Conservation (phyloP, 1,284 basidiomycete species). For the Ceratobasidium sp. region DNA sequence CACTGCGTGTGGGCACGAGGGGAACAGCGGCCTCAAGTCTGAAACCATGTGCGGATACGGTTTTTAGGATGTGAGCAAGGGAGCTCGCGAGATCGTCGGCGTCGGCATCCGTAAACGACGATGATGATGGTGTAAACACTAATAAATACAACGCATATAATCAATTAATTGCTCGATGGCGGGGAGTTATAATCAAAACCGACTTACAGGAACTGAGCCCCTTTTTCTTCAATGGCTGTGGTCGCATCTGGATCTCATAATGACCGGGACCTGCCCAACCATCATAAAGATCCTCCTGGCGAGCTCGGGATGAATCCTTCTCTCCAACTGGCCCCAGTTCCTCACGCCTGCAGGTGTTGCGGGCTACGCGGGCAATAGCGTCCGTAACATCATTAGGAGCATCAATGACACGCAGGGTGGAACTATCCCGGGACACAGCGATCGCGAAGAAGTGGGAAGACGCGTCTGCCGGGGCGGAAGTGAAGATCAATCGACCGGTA, state of each 20-base stretch:
- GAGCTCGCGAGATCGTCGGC: constrained; percentile 37
- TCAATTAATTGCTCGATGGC: constrained; percentile 5
- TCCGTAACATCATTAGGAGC: constrained; percentile 35
- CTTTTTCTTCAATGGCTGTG: constrained; percentile 25
- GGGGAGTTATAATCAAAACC: neutral
- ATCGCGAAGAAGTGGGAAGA: constrained; percentile 36
- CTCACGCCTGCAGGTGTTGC: constrained; percentile 31
- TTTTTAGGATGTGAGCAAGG: constrained; percentile 36
- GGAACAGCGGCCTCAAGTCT: constrained; percentile 34
- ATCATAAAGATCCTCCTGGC: constrained; percentile 29
- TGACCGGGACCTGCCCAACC: constrained; percentile 31
- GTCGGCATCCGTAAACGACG: constrained; percentile 26
- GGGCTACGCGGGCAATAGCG: constrained; percentile 36
- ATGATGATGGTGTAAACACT: constrained; percentile 27
- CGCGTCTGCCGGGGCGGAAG: constrained; percentile 28
- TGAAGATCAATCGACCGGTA: constrained; percentile 34
- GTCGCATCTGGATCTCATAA: constrained; percentile 36
- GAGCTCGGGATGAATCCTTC: constrained; percentile 24
- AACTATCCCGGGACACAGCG: constrained; percentile 36
- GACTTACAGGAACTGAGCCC: constrained; percentile 28
- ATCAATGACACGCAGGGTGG: constrained; percentile 38
- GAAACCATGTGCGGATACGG: constrained; percentile 37
- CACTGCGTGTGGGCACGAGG: constrained; percentile 19
- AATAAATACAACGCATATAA: constrained; percentile 28
- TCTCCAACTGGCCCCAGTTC: constrained; percentile 29